These are phyloP conservation scores for Haplosporangium gracile DNA, from an alignment of 192 early-diverging fungal species.

Conservation along the genomic window DNA sequence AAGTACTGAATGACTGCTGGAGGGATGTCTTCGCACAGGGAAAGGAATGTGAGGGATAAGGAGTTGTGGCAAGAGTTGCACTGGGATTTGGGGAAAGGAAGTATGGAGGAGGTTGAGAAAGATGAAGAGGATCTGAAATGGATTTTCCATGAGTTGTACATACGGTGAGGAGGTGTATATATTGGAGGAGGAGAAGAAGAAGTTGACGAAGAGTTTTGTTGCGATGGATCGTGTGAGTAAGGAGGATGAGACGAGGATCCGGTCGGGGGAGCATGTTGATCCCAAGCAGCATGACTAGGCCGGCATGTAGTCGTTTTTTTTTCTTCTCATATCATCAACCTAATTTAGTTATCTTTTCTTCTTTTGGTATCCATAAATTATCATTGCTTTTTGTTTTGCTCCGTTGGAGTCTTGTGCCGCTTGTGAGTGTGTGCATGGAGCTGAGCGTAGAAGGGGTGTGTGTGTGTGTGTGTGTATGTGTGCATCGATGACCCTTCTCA, in stretches of 20 bases:
- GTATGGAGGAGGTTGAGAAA: conserved; percentile 10
- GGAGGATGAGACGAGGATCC: neutral
- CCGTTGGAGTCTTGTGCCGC: too few relatives aligned
- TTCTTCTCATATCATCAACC: too few relatives aligned
- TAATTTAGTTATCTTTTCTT: too few relatives aligned
- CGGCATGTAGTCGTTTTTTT: neutral
- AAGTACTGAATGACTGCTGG: conserved; percentile 45
- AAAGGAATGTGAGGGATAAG: conserved; percentile 2
- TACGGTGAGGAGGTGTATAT: conserved; percentile 10
- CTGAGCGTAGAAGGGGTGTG: too few relatives aligned
- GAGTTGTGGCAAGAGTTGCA: neutral
- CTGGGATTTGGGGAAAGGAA: neutral
- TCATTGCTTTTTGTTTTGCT: too few relatives aligned
- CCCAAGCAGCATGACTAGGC: conserved; percentile 12
- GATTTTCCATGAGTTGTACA: conserved; percentile 47
- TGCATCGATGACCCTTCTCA: neutral
- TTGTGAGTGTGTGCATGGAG: too few relatives aligned
- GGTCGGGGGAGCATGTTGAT: neutral
- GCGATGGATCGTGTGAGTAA: neutral
- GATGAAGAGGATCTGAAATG: conserved; percentile 28
- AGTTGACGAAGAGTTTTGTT: conserved; percentile 21
- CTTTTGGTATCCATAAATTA: too few relatives aligned
- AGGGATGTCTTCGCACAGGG: conserved; percentile 12
- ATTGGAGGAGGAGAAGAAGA: conserved; percentile 18
- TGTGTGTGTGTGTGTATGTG: too few relatives aligned